phyloP scores from a whole-genome alignment of 768 basidiomycete species.

The Lentinula lateritia region DNA sequence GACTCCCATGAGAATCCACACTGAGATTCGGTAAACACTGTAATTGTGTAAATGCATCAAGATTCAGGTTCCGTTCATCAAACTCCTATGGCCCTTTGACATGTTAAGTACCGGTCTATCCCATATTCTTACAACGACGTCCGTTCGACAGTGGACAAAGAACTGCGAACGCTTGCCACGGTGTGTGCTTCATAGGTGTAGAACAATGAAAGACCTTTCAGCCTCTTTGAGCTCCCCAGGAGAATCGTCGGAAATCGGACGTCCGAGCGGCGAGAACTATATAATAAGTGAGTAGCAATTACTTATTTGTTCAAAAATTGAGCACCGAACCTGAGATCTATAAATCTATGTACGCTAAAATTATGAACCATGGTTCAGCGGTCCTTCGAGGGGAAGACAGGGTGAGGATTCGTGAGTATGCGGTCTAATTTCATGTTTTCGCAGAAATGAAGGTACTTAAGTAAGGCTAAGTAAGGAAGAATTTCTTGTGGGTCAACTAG shows the following conservation, averaged over 20 bases:
- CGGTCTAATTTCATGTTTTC: no score
- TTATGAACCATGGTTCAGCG: no score
- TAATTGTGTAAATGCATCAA: not conserved
- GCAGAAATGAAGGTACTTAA: no score
- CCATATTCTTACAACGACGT: not conserved
- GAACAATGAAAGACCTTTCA: not conserved
- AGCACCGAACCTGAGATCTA: not conserved
- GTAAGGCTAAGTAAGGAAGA: no score
- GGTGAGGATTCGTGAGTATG: not conserved
- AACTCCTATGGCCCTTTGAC: not conserved
- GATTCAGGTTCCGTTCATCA: not conserved
- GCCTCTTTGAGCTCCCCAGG: not conserved
- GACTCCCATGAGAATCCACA: no score
- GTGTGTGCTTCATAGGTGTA: not conserved
- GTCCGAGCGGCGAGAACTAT: not conserved
- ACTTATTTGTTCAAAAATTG: not conserved
- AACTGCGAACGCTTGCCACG: not conserved
- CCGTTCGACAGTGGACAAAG: not conserved
- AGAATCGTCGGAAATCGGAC: not conserved
- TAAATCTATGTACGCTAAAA: not conserved
- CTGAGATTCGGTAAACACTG: no score
- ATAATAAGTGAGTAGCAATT: not conserved
- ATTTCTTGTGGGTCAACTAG: not conserved
- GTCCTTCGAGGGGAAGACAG: not conserved
- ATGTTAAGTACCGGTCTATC: not conserved